Percentiles rank a stretch among this genome's conserved stretches.
Evolutionary conservation across 2,329 filamentous ascomycete species (phyloP).

Genomic region (Dendryphion nanum): DNA sequence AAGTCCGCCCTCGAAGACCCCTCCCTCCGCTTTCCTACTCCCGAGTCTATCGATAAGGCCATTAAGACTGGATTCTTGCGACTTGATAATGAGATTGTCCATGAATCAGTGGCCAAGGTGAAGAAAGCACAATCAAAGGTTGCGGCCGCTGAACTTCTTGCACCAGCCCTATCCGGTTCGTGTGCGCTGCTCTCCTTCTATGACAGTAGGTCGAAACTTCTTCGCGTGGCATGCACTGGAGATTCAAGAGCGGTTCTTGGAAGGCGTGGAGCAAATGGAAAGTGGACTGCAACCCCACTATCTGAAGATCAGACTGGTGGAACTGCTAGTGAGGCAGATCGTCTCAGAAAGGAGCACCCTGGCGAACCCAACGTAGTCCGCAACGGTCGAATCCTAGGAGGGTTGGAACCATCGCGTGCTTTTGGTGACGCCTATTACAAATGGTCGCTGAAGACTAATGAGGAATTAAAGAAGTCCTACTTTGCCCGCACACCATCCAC

Average conservation of each 20-base stretch:
- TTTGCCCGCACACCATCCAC: constrained; percentile 79
- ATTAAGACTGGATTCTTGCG: constrained; percentile 90
- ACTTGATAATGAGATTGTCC: constrained; percentile 90
- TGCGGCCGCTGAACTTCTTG: constrained; percentile 87
- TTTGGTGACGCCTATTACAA: constrained; percentile 98
- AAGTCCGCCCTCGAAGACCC: constrained; percentile 65
- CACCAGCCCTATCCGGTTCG: constrained; percentile 92
- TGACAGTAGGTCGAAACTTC: constrained; percentile 78
- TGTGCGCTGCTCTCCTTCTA: constrained; percentile 97
- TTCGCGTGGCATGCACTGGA: constrained; percentile 93
- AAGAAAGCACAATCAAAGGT: constrained; percentile 84
- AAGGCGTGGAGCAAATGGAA: constrained; percentile 71
- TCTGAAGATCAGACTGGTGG: constrained; percentile 93
- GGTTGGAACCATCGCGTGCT: constrained; percentile 86
- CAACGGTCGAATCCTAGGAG: constrained; percentile 87
- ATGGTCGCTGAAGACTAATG: constrained; percentile 83
- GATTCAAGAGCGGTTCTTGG: constrained; percentile 95
- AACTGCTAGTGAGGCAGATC: constrained; percentile 78
- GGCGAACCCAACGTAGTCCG: constrained; percentile 83
- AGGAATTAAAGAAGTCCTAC: constrained; percentile 78
- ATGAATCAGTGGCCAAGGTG: constrained; percentile 89
- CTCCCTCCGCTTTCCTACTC: constrained; percentile 62
- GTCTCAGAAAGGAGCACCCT: constrained; percentile 82
- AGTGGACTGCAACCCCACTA: constrained; percentile 88
- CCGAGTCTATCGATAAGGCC: constrained; percentile 80